Evolutionary conservation across 2,329 filamentous ascomycete species (phyloP).

Genomic region (Dactylellina drechsleri): DNA sequence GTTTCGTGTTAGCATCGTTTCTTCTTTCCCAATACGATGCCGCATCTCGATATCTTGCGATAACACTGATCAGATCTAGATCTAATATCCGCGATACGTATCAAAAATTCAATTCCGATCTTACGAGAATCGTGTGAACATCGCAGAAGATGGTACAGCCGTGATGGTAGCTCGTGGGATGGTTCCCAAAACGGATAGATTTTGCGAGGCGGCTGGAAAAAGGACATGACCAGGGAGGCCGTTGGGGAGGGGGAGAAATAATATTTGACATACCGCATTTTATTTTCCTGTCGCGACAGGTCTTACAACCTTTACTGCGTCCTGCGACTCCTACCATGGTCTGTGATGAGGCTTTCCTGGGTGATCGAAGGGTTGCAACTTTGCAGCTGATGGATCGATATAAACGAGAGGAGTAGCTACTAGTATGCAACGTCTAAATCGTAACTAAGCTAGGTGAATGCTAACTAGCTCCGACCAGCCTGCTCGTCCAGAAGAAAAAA

Average conservation of each 20-base stretch:
- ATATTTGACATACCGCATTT: slow-evolving; percentile 48
- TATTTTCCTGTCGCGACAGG: slow-evolving; percentile 52
- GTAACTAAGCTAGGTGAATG: too few relatives aligned
- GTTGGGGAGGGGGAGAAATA: slow-evolving; percentile 13
- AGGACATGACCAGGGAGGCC: background rate
- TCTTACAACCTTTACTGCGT: slow-evolving; percentile 54
- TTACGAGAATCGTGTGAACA: background rate
- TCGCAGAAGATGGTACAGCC: slow-evolving; percentile 2
- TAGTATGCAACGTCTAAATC: slow-evolving; percentile 8
- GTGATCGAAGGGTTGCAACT: background rate
- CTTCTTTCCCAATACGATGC: slow-evolving; percentile 7
- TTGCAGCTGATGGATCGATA: slow-evolving; percentile 10
- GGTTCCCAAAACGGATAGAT: slow-evolving; percentile 40
- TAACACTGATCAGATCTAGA: background rate
- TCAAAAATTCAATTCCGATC: background rate
- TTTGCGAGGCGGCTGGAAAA: slow-evolving; percentile 27
- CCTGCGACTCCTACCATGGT: slow-evolving; percentile 53
- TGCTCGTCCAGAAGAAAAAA: slow-evolving; percentile 18
- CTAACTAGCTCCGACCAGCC: slow-evolving; percentile 2
- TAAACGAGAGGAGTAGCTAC: slow-evolving; percentile 17
- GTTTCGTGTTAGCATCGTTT: slow-evolving; percentile 15
- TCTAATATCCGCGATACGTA: background rate
- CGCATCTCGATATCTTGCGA: slow-evolving; percentile 9
- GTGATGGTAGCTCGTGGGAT: slow-evolving; percentile 28
- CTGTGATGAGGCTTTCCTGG: background rate